Evolutionary conservation across 148 eudicot genomes (phyloP).

Genomic region (Salicornia ramosissima): DNA sequence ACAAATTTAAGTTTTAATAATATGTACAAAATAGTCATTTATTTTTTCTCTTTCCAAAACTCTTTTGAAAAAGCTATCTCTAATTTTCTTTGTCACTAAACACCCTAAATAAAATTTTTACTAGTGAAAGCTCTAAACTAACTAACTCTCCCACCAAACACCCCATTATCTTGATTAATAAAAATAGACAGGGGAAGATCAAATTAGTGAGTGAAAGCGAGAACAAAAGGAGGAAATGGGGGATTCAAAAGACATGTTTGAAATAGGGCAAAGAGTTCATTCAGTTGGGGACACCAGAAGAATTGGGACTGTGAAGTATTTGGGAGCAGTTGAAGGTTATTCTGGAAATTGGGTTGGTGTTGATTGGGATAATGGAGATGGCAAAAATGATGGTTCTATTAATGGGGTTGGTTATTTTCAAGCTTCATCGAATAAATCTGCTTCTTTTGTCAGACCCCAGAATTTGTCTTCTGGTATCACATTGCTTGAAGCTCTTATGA

Average conservation of each 20-base stretch:
- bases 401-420: conserved; percentile 69
- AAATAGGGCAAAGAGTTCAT: conserved; percentile 67
- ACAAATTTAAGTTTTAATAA: too few species aligned
- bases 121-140: too few species aligned
- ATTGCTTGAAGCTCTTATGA: conserved; percentile 50
- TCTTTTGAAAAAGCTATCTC: too few species aligned
- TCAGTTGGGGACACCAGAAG: conserved; percentile 41
- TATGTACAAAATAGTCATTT: too few species aligned
- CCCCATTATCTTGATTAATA: too few species aligned
- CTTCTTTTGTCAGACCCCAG: conserved; percentile 57
- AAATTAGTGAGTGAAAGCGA: too few species aligned
- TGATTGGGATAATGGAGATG: conserved; percentile 81
- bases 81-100: too few species aligned
- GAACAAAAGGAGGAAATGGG: conserved; percentile 10
- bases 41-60: too few species aligned
- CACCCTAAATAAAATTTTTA: too few species aligned
- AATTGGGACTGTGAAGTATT: conserved; percentile 71
- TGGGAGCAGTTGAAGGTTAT: conserved; percentile 62
- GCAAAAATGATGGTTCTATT: conserved; percentile 76
- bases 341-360: conserved; percentile 82
- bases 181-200: too few species aligned
- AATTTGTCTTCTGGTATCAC: conserved; percentile 60
- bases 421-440: conserved; percentile 46
- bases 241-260: conserved; percentile 33
- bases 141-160: too few species aligned